A percentile compares a stretch with the other conserved stretches of the same genome.
Conservation (phyloP, 352 stramenopile genomes). For the Pythium diclinum region DNA sequence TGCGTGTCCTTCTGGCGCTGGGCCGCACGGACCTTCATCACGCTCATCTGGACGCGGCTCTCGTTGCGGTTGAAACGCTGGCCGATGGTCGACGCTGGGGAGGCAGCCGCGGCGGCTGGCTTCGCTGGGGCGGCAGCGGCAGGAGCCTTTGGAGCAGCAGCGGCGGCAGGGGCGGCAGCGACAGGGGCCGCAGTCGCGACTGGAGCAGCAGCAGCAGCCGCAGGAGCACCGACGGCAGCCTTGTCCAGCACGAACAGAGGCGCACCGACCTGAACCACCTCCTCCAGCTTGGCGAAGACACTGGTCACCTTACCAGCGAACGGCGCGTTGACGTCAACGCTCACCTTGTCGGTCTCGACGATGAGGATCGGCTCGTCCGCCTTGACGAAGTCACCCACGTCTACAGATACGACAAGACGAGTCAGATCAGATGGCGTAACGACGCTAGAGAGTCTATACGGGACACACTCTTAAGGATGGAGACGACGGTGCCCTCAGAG, state of each 20-base stretch:
- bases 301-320: slow-evolving; percentile 91
- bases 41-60: slow-evolving; percentile 93
- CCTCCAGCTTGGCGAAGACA: slow-evolving; percentile 92
- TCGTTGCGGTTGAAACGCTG: slow-evolving; percentile 61
- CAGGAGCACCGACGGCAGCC: slow-evolving; percentile 34
- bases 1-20: slow-evolving; percentile 97
- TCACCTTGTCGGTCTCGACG: slow-evolving; percentile 98
- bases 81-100: slow-evolving; percentile 12
- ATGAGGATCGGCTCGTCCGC: slow-evolving; percentile 96
- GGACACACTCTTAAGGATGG: slow-evolving; percentile 73
- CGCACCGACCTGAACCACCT: slow-evolving; percentile 94
- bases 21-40: slow-evolving; percentile 94
- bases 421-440: not conserved
- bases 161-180: slow-evolving; percentile 24
- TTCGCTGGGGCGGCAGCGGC: slow-evolving; percentile 14
- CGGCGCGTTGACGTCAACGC: slow-evolving; percentile 90
- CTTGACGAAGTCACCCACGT: slow-evolving; percentile 94
- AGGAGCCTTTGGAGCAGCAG: slow-evolving; percentile 22
- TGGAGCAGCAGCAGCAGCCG: slow-evolving; percentile 11
- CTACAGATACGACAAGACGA: slow-evolving; percentile 27
- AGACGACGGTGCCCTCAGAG: slow-evolving; percentile 96
- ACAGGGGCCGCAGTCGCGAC: slow-evolving; percentile 21
- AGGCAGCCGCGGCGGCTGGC: slow-evolving; percentile 26
- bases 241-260: slow-evolving; percentile 91
- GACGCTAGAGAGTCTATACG: not conserved